Percentiles rank a stretch among this genome's conserved stretches.
Evolutionary conservation across 108 stramenopile species (phyloP).

Genomic region (Fistulifera pelliculosa): DNA sequence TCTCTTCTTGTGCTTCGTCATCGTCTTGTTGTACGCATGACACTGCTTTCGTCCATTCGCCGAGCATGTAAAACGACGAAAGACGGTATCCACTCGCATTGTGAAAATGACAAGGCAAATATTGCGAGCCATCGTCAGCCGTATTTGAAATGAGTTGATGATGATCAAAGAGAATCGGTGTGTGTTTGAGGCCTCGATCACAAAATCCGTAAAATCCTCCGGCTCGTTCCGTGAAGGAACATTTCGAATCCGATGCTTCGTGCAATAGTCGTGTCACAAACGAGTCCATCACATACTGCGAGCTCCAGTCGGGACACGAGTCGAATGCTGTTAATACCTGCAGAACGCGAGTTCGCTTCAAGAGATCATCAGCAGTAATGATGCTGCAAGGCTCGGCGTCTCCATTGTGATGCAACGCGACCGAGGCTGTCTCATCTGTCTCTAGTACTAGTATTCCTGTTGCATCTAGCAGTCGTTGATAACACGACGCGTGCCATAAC

Average conservation of each 20-base stretch:
- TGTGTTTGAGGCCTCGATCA: neutral
- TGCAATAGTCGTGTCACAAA: neutral
- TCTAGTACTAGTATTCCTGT: too few relatives aligned
- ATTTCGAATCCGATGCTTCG: neutral
- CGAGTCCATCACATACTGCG: neutral
- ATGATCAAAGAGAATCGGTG: neutral
- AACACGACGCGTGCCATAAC: too few relatives aligned
- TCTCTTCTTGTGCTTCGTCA: slow-evolving; percentile 13
- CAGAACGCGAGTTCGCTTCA: neutral
- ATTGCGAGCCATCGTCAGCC: neutral
- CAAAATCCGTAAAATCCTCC: neutral
- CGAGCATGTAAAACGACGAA: slow-evolving; percentile 7
- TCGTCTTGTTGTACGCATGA: slow-evolving; percentile 8
- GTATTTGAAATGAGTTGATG: neutral
- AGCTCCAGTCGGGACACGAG: neutral
- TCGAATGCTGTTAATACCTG: neutral
- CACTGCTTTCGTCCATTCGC: slow-evolving; percentile 9
- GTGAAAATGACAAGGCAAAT: slow-evolving; percentile 17
- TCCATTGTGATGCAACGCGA: neutral
- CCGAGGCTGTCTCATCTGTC: too few relatives aligned
- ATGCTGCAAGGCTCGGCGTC: neutral
- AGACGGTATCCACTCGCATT: slow-evolving; percentile 29
- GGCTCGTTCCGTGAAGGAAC: neutral
- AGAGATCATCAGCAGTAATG: neutral
- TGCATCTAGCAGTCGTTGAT: too few relatives aligned